Percentiles rank a stretch among this genome's conserved stretches.
These are phyloP conservation scores for Neurospora sp. DNA, from an alignment of 495 filamentous ascomycete genomes.

Conservation along the genomic window DNA sequence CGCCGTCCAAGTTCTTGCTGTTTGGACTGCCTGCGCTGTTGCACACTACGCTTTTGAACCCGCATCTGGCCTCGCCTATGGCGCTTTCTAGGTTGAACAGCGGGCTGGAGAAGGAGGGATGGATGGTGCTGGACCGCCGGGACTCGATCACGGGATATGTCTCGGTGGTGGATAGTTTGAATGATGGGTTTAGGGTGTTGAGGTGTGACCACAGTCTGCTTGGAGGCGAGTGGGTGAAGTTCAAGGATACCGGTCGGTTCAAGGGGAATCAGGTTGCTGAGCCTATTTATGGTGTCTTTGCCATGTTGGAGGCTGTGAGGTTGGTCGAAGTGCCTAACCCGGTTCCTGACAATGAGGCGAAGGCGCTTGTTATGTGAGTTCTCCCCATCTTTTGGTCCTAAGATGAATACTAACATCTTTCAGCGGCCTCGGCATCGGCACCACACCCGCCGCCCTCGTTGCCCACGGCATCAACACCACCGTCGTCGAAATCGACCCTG, in stretches of 20 bases:
- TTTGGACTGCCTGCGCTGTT: slow-evolving; percentile 58
- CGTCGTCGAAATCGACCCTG: slow-evolving; percentile 86
- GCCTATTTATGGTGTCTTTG: slow-evolving; percentile 87
- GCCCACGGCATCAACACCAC: slow-evolving; percentile 85
- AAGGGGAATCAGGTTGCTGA: slow-evolving; percentile 51
- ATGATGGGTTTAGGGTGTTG: slow-evolving; percentile 68
- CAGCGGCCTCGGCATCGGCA: slow-evolving; percentile 87
- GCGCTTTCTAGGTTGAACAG: slow-evolving; percentile 51
- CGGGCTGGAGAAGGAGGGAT: slow-evolving; percentile 45
- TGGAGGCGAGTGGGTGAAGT: slow-evolving; percentile 82
- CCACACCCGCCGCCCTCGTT: slow-evolving; percentile 75
- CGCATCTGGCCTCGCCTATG: slow-evolving; percentile 49
- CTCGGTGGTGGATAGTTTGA: slow-evolving; percentile 68
- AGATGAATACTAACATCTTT: slow-evolving; percentile 2
- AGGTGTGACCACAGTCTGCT: slow-evolving; percentile 90
- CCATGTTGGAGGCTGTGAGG: slow-evolving; percentile 83
- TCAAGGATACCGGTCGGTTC: slow-evolving; percentile 22
- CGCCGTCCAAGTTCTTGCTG: slow-evolving; percentile 57
- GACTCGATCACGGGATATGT: slow-evolving; percentile 88
- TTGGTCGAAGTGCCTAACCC: slow-evolving; percentile 53
- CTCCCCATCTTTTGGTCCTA: neutral
- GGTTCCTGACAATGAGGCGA: slow-evolving; percentile 52
- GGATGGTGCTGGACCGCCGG: slow-evolving; percentile 60
- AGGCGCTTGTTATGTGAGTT: slow-evolving; percentile 73
- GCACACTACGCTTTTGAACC: slow-evolving; percentile 60